Percentiles rank a stretch among this genome's conserved stretches.
phyloP scores from a whole-genome alignment of 139 green algal species.

The Chlamydomonas sp. region DNA sequence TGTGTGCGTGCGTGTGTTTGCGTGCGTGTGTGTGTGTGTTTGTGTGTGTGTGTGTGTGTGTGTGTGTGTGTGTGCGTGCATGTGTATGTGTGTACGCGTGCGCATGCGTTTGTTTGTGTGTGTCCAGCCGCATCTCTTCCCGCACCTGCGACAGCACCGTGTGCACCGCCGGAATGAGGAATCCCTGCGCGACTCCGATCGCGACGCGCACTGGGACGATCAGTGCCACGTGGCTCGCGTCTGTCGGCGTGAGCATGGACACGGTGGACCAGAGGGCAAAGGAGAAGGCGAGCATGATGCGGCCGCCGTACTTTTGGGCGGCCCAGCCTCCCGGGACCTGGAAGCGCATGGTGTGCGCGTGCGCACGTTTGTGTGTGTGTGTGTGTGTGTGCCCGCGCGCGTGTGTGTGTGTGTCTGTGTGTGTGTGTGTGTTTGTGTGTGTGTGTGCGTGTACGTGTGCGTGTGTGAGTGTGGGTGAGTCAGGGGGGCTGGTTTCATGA shows the following conservation, averaged over 20 bases:
- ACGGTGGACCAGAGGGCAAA: constrained; percentile 76
- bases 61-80: not conserved
- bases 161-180: constrained; percentile 92
- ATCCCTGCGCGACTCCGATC: constrained; percentile 83
- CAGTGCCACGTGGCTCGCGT: constrained; percentile 19
- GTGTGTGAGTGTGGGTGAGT: too few relatives aligned
- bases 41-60: constrained; percentile 1
- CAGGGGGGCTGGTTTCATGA: not conserved
- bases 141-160: constrained; percentile 75
- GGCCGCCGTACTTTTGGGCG: constrained; percentile 82
- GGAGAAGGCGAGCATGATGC: constrained; percentile 65
- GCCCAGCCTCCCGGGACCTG: constrained; percentile 88
- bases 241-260: constrained; percentile 69
- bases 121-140: not conserved
- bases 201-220: constrained; percentile 43
- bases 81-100: not conserved
- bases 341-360: too few relatives aligned
- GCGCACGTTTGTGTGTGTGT: too few relatives aligned
- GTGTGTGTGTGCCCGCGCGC: too few relatives aligned
- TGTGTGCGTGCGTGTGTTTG: too few relatives aligned
- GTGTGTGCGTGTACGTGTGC: too few relatives aligned
- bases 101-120: too few relatives aligned
- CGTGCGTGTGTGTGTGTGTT: too few relatives aligned
- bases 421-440: too few relatives aligned
- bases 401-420: too few relatives aligned